Evolutionary conservation across 1,284 basidiomycete genomes (phyloP), one percentile per base, ranked within the genome.

Genomic region (Mixia osmundae): DNA sequence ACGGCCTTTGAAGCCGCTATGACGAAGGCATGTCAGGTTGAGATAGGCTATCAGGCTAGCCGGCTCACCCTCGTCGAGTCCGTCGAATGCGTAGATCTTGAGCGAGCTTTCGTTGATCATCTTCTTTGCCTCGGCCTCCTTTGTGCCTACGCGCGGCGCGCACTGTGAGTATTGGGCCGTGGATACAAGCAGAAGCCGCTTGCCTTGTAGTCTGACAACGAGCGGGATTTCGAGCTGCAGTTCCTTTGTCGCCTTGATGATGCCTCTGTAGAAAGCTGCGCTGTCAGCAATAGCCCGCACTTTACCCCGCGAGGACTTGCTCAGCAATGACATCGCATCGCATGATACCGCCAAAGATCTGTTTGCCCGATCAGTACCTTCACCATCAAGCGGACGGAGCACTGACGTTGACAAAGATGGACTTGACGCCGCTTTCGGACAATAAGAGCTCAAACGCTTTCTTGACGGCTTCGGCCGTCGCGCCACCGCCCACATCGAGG

Each of bases 391-490:
- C 12, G 16, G 11, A 37, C 12, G 11, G 14, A 33, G 24, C 16
- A 41, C 44, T 34, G 26, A 47, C 56, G 65, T 99, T 99, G 61
- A 99, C 91, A 60, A 97, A 95, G 55, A 99, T 97, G 41, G 79
- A 80, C 66, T 87, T 87, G 50, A 97, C 89, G 54, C 82, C 76
- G 45, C 75, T 72, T 51, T 94, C 83, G 41, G 71, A 63, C 29
- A 94, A 65, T 27, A 97, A 67, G 46, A 99, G 77, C 60, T 95
- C 85, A 52, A 99, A 99, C 3, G 91, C 91, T 61, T 89, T 94
- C 68, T 97, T 99, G 50, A 99, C 91, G 8, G 89, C 91, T 51
- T 91, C 80, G 24, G 91, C 85, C 5, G 87, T 95, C 30, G 91
- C 91, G 51, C 89, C 83, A 77, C 52, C 89, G 65, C 89, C 89